Evolutionary conservation across 1,284 basidiomycete genomes (phyloP), one percentile per base, ranked within the genome.

Genomic region (Ceratobasidium papillatum): DNA sequence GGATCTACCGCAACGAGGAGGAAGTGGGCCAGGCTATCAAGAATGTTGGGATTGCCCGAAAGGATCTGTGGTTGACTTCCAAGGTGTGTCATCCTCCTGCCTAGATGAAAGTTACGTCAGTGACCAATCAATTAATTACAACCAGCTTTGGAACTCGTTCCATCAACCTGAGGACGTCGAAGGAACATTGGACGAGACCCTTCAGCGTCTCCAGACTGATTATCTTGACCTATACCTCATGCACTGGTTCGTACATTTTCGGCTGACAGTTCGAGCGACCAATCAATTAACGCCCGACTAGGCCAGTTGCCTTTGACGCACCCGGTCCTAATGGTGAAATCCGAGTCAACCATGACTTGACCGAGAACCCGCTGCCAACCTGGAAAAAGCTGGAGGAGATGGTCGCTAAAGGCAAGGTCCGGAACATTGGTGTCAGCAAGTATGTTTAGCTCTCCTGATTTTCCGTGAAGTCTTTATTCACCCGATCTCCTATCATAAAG

Each of bases 301-400:
- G 89, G 89, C 90, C 90, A 0, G 82, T 92, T 11, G 92, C 92
- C 3, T 86, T 92, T 80, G 89, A 91, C 79, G 87, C 87, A 74
- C 68, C 74, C 52, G 59, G 66, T 63, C 52, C 74, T 34, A 77
- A 85, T 51, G 87, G 86, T 69, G 83, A 83, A 75, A 81, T 83
- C 64, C 79, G 84, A 78, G 78, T 91, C 58, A 89, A 94, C 75
- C 82, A 84, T 74, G 85, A 85, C 7, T 86, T 94, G n/a, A 91
- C 89, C 5, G 88, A 88, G 25, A 85, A 94, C 80, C 89, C 91
- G 2, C 89, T 91, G 79, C 91, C 90, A 27, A 86, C 85, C 19
- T 86, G 85, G 85, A 79, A 80, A 66, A 84, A 80, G 61, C 82
- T 86, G 81, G 85, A 86, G 79, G 81, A 82, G 76, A 80, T 84